Base-by-base conservation (phyloP, 2,329 filamentous ascomycete genomes). In the Trematosphaeria pertusa region DNA sequence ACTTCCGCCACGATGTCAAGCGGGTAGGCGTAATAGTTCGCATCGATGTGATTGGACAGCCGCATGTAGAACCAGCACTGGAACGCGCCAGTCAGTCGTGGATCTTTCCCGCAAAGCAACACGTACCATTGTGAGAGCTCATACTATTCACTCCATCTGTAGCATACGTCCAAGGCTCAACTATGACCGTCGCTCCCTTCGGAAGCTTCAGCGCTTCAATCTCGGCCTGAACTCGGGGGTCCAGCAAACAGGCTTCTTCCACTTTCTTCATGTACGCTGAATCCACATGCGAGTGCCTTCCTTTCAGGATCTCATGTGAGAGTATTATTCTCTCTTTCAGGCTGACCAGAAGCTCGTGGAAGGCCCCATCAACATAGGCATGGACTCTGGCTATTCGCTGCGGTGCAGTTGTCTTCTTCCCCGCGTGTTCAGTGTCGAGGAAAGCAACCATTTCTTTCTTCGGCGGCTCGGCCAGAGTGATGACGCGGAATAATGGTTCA, bases 11-110 rank as follows among this genome's bases (percentile, higher is more conserved):
- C 77, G 17, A 84, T 70, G 43, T 82, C 76, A 7, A 84, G 71
- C 0, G 82, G 81, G 43, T 83, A 83, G 3, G 81, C 81, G 54
- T 84, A 84, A 62, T 80, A 78, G 56, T 84, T 84, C 24, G 79
- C 75, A 44, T 83, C 79, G 0, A 64, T 60, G 22, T 79, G 70
- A 0, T 72, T 62, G 0, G 68, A 42, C 58, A 32, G 71, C 46
- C 73, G 71, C 43, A 71, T 58, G 41, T 73, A 73, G 34, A 73
- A 70, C 61, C 66, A 74, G 46, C 70, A 74, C 69, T 73, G 11
- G n/a, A n/a, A n/a, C n/a, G n/a, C n/a, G 3, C 19, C 1, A 20
- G 18, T 41, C 12, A 19, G 21, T n/a, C 1, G 7, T 14, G 14
- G 19, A n/a, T 17, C 1, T 28, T 18, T 37, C 12, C 20, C 24